Percentiles rank a stretch among this genome's conserved stretches.
Evolutionary conservation across 441 rosid species (phyloP).

Genomic region (Sinapis alba): DNA sequence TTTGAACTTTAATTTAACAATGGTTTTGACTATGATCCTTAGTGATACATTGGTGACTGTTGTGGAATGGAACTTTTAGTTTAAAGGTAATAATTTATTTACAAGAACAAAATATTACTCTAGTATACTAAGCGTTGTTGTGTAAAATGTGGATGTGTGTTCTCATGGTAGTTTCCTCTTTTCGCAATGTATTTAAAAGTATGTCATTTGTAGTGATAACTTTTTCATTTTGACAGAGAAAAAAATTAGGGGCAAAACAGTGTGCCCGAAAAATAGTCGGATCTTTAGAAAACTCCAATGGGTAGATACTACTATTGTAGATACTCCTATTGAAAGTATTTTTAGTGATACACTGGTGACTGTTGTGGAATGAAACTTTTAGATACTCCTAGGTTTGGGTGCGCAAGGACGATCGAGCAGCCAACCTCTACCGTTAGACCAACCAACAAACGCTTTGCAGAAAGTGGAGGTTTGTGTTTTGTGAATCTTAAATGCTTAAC

Average conservation of each 20-base stretch:
- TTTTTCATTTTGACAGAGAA: background rate
- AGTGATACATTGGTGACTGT: background rate
- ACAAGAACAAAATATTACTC: background rate
- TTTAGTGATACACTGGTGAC: background rate
- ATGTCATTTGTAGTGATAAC: background rate
- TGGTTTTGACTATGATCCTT: background rate
- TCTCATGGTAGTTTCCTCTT: background rate
- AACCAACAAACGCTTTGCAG: constrained; percentile 55
- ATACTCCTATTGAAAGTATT: too few relatives aligned
- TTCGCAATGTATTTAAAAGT: background rate
- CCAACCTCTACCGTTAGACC: constrained; percentile 42
- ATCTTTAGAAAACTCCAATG: too few relatives aligned
- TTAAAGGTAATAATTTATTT: background rate
- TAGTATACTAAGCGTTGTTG: background rate
- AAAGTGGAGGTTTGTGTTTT: constrained; percentile 59
- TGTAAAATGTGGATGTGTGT: background rate
- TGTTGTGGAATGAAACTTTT: background rate
- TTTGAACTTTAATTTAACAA: background rate
- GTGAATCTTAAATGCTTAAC: background rate
- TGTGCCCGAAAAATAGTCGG: too few relatives aligned
- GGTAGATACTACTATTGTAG: too few relatives aligned
- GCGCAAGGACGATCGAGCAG: constrained; percentile 42
- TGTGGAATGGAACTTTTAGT: background rate
- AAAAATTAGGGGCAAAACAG: too few relatives aligned
- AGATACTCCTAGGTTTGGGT: constrained; percentile 54